Evolutionary conservation across 768 basidiomycete species (phyloP).

Genomic region (Mycena maculata): DNA sequence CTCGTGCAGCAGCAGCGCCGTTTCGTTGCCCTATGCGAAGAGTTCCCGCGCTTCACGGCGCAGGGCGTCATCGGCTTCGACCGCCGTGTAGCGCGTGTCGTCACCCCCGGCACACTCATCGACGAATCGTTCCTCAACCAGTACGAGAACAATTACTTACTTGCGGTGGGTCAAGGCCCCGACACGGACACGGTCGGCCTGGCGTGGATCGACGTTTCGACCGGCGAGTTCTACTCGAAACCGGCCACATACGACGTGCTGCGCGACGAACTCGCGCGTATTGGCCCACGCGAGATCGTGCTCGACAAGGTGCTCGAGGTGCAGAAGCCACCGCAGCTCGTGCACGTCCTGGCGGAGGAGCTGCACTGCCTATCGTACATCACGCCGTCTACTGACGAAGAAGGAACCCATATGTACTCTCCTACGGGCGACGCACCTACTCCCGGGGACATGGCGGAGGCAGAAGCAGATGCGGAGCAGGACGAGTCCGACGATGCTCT

Average conservation of each 20-base stretch:
- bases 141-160: slow-evolving; percentile 90
- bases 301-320: slow-evolving; percentile 58
- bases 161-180: slow-evolving; percentile 62
- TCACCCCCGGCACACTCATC: slow-evolving; percentile 94
- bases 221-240: slow-evolving; percentile 92
- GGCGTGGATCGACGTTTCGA: slow-evolving; percentile 96
- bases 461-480: too few relatives aligned
- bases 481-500: neutral
- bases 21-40: slow-evolving; percentile 95
- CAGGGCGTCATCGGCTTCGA: slow-evolving; percentile 73
- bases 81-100: slow-evolving; percentile 84
- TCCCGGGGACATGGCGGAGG: neutral
- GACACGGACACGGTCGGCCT: slow-evolving; percentile 61
- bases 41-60: slow-evolving; percentile 69
- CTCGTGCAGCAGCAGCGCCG: slow-evolving; percentile 85
- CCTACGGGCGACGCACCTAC: neutral
- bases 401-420: neutral
- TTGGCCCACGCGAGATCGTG: slow-evolving; percentile 86
- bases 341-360: slow-evolving; percentile 64
- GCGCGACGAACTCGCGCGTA: slow-evolving; percentile 85
- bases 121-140: slow-evolving; percentile 90
- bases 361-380: slow-evolving; percentile 65
- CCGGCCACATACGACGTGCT: slow-evolving; percentile 62
- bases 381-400: slow-evolving; percentile 24
- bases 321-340: slow-evolving; percentile 57